These are phyloP conservation scores for Aspergillus conjunctus DNA, from an alignment of 495 filamentous ascomycete species.

Conservation along the genomic window DNA sequence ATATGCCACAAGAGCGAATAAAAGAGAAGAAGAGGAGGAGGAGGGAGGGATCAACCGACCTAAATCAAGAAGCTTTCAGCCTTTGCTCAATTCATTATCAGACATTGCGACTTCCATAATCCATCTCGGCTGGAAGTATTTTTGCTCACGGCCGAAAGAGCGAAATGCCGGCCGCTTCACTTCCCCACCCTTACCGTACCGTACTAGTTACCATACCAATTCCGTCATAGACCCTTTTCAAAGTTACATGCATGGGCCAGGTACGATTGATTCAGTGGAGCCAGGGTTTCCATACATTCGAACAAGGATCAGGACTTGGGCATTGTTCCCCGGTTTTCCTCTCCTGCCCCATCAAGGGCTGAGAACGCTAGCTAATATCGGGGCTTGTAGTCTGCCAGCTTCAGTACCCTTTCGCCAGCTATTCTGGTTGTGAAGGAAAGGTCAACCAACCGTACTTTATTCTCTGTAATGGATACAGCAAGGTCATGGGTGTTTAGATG, in stretches of 20 bases:
- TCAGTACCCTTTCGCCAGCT: no score
- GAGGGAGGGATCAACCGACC: background rate
- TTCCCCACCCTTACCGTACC: background rate
- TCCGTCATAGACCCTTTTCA: background rate
- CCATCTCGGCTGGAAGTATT: background rate
- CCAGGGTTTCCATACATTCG: background rate
- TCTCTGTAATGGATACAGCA: no score
- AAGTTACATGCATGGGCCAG: slow-evolving; percentile 9
- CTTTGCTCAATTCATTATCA: background rate
- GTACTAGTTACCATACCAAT: background rate
- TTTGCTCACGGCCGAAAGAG: background rate
- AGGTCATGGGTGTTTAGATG: no score
- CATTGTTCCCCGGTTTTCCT: background rate
- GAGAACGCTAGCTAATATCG: no score
- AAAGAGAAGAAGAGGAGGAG: background rate
- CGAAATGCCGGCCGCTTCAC: background rate
- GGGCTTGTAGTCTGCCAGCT: no score
- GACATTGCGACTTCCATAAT: slow-evolving; percentile 1
- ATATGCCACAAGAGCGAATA: background rate
- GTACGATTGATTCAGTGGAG: background rate
- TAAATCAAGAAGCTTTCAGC: background rate
- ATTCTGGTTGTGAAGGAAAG: no score
- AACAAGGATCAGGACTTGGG: background rate
- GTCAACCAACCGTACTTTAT: no score
- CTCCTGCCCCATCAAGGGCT: background rate